Conservation (phyloP, 2,329 filamentous ascomycete species). For the Scedosporium aurantiacum region DNA sequence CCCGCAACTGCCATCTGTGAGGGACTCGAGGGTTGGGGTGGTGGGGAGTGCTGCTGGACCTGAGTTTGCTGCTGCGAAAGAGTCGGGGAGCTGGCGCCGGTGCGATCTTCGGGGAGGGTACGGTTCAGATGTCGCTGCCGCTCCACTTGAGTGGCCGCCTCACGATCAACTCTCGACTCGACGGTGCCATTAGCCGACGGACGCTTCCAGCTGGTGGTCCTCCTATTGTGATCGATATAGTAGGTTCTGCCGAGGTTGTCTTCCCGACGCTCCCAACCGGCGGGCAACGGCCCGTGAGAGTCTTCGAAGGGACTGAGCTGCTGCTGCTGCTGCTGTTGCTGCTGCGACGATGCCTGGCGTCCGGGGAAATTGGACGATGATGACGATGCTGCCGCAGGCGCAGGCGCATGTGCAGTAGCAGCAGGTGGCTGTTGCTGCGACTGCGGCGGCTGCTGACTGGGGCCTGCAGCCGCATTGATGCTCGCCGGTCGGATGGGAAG, state of each 20-base stretch:
- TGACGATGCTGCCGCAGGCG: background rate
- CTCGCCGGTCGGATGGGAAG: conserved; percentile 37
- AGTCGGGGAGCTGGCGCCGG: conserved; percentile 83
- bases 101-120: conserved; percentile 90
- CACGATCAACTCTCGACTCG: conserved; percentile 62
- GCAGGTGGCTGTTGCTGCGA: conserved; percentile 8
- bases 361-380: conserved; percentile 1
- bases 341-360: conserved; percentile 17
- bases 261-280: conserved; percentile 91
- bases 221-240: conserved; percentile 95
- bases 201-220: conserved; percentile 92
- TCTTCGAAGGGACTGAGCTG: conserved; percentile 88
- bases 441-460: conserved; percentile 6
- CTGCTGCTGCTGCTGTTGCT: no score
- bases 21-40: conserved; percentile 15
- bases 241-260: conserved; percentile 93
- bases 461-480: conserved; percentile 25
- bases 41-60: background rate
- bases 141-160: conserved; percentile 87
- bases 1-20: conserved; percentile 77
- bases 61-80: conserved; percentile 42
- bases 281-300: conserved; percentile 80
- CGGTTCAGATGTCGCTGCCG: conserved; percentile 89
- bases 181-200: conserved; percentile 70
- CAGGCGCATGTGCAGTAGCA: conserved; percentile 15